phyloP scores from a whole-genome alignment of 768 basidiomycete genomes.

The Galerina sulciceps region DNA sequence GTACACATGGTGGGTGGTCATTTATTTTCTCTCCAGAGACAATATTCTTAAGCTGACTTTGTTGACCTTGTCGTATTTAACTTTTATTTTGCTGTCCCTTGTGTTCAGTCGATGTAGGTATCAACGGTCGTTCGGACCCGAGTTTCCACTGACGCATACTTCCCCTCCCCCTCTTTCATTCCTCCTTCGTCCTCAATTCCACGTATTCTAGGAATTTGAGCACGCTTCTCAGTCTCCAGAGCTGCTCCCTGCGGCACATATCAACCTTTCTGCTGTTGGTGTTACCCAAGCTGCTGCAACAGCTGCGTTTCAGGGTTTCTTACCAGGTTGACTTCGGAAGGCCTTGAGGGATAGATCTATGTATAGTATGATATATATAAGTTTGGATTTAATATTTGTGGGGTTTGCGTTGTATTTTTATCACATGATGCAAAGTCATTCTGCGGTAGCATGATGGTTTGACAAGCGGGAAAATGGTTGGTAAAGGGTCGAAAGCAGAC shows the following conservation, averaged over 20 bases:
- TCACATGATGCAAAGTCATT: too few species aligned
- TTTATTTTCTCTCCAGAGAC: neutral
- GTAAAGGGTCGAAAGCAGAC: too few species aligned
- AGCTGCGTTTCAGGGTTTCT: conserved; percentile 10
- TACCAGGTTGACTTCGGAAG: neutral
- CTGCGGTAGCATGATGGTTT: too few species aligned
- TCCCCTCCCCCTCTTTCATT: neutral
- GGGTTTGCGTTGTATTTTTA: too few species aligned
- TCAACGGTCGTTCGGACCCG: conserved; percentile 34
- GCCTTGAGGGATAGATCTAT: too few species aligned
- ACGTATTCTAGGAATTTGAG: conserved; percentile 17
- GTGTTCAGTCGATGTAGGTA: conserved; percentile 44
- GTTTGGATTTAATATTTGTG: too few species aligned
- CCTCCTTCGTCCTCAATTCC: neutral
- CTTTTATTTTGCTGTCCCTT: neutral
- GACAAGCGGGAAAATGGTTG: too few species aligned
- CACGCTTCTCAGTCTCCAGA: conserved; percentile 15
- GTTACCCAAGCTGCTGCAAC: neutral
- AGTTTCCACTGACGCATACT: conserved; percentile 21
- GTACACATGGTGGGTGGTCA: conserved; percentile 66
- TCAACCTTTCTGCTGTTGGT: neutral
- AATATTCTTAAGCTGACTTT: neutral
- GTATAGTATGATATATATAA: too few species aligned
- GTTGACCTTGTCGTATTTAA: neutral
- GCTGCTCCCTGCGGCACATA: conserved; percentile 8